Percentiles rank a stretch among this genome's conserved stretches.
These are phyloP conservation scores for Niveomyces coronatus DNA, from an alignment of 2,329 filamentous ascomycete genomes.

Conservation along the genomic window DNA sequence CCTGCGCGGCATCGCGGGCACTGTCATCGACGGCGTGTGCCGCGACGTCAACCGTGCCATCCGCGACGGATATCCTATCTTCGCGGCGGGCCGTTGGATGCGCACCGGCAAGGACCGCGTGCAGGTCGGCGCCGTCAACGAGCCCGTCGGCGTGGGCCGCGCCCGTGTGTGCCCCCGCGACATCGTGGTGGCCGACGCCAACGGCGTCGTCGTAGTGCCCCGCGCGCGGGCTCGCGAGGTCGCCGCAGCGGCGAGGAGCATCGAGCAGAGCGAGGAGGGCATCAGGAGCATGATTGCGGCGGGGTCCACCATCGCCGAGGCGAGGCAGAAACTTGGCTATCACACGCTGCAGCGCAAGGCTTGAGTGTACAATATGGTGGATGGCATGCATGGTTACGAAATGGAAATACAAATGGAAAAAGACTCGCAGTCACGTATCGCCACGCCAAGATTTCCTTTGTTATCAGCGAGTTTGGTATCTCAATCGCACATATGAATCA, in stretches of 20 bases:
- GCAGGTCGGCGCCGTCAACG: slow-evolving; percentile 20
- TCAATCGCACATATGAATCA: too few species aligned
- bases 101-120: slow-evolving; percentile 23
- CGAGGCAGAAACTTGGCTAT: slow-evolving; percentile 13
- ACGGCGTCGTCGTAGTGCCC: slow-evolving; percentile 16
- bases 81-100: slow-evolving; percentile 23
- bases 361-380: too few species aligned
- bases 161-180: slow-evolving; percentile 19
- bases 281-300: slow-evolving; percentile 11
- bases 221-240: slow-evolving; percentile 13
- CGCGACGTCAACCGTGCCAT: slow-evolving; percentile 22
- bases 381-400: too few species aligned
- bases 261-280: slow-evolving; percentile 12
- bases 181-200: slow-evolving; percentile 21
- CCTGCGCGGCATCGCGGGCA: slow-evolving; percentile 19
- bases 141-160: slow-evolving; percentile 18
- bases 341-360: slow-evolving; percentile 13
- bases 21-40: slow-evolving; percentile 23
- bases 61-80: slow-evolving; percentile 19
- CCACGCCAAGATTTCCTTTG: too few species aligned
- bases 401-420: too few species aligned
- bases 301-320: slow-evolving; percentile 11
- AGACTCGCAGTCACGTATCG: too few species aligned
- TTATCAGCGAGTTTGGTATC: too few species aligned
- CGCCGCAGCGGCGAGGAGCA: slow-evolving; percentile 9